Conservation (phyloP, 2,329 filamentous ascomycete genomes). For the Dendrostoma leiphaemia region DNA sequence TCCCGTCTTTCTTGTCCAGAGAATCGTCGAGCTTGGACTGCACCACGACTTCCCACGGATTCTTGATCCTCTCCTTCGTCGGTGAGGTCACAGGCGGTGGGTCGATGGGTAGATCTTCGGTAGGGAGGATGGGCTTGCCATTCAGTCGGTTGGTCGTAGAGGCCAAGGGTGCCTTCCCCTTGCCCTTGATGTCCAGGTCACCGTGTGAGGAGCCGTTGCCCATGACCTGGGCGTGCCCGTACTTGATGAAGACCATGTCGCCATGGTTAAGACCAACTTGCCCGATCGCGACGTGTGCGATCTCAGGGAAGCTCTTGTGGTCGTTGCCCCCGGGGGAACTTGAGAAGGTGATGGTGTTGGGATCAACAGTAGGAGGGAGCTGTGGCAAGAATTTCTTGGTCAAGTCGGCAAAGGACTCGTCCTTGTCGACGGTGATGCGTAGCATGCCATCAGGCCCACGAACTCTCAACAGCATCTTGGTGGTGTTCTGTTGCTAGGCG, state of each 20-base stretch:
- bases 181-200: constrained; percentile 25
- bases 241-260: constrained; percentile 85
- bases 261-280: constrained; percentile 76
- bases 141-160: constrained; percentile 68
- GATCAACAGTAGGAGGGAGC: constrained; percentile 61
- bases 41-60: constrained; percentile 88
- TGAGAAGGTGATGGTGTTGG: constrained; percentile 58
- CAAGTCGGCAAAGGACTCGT: constrained; percentile 68
- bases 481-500: constrained; percentile 9
- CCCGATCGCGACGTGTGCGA: constrained; percentile 52
- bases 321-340: constrained; percentile 59
- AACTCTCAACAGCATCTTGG: constrained; percentile 77
- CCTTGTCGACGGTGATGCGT: constrained; percentile 74
- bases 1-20: constrained; percentile 85
- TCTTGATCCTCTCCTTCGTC: constrained; percentile 66
- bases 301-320: constrained; percentile 56
- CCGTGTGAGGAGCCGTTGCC: constrained; percentile 39
- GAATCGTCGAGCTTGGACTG: constrained; percentile 86
- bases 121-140: constrained; percentile 69
- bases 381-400: constrained; percentile 56
- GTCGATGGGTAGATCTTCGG: constrained; percentile 65
- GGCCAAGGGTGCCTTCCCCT: constrained; percentile 24
- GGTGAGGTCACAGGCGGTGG: constrained; percentile 55
- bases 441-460: constrained; percentile 92
- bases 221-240: constrained; percentile 55